Evolutionary conservation across 2,329 filamentous ascomycete species (phyloP), one percentile per base, ranked within the genome.

Genomic region (Coleophoma crateriformis): DNA sequence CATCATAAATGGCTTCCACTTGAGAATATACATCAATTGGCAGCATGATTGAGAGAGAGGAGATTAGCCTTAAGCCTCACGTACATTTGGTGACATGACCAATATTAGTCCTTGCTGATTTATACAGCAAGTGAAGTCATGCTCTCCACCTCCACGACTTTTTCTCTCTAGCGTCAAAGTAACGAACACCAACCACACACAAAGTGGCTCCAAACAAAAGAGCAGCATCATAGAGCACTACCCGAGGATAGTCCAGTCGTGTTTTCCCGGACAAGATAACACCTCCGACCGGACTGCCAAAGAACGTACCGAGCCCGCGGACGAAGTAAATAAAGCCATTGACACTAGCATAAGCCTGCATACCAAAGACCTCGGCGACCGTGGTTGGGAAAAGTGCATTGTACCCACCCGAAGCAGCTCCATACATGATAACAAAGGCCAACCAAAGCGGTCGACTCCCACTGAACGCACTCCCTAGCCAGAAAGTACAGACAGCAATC

Each of bases 301-400:
- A 68, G 59, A 74, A 67, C 1, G 67, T 70, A 0, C 71, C 71
- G 7, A 72, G 55, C 1, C 71, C 72, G 40, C 71, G 59, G 1
- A 74, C 61, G 44, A 75, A 71, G 35, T 73, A 68, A 14, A 74
- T 69, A 49, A 73, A 74, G 2, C 70, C 71, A 54, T 74, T 75
- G 4, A 75, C 71, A 17, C 69, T 69, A 1, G 71, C 71, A 53
- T 74, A 75, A 43, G 71, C 69, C 49, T 68, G 66, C 27, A 75
- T 70, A 2, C 72, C 71, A 58, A 75, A 75, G 4, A 75, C 68
- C 51, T 76, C 72, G n/a, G 70, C 68, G 13, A 75, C 68, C 10
- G 71, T 67, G 0, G 71, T 71, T 1, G 72, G 72, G 50, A 74
- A 73, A 6, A 75, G 58, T 10, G 65, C 68, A 55, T 73, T 72